A percentile compares a stretch with the other conserved stretches of the same genome.
Evolutionary conservation across 2,329 filamentous ascomycete species (phyloP).

Genomic region (Stylonectria norvegica): DNA sequence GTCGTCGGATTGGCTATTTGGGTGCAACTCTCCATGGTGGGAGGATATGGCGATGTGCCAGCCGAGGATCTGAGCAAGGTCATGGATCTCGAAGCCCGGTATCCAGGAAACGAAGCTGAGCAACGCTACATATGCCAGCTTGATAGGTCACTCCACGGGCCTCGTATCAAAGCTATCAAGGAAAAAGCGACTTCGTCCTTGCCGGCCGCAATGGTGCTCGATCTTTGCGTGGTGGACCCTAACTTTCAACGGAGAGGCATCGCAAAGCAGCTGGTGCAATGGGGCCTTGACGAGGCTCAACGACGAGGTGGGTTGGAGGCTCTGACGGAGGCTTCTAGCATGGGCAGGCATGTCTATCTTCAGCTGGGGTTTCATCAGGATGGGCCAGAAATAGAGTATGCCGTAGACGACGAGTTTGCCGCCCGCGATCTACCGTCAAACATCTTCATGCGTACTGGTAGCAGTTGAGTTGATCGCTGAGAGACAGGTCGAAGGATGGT

Average conservation of each 20-base stretch:
- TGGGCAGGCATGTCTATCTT: conserved; percentile 47
- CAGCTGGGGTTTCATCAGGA: conserved; percentile 44
- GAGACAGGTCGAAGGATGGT: too few relatives aligned
- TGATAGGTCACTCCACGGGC: conserved; percentile 41
- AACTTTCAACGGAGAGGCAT: conserved; percentile 49
- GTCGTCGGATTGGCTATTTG: conserved; percentile 56
- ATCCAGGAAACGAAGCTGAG: conserved; percentile 42
- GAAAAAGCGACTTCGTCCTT: conserved; percentile 36
- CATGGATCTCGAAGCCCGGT: conserved; percentile 34
- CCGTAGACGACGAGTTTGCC: conserved; percentile 42
- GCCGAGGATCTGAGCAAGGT: conserved; percentile 30
- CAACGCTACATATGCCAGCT: conserved; percentile 46
- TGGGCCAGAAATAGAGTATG: conserved; percentile 40
- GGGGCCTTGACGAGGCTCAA: conserved; percentile 44
- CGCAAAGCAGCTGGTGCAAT: conserved; percentile 43
- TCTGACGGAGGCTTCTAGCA: conserved; percentile 44
- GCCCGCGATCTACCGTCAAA: conserved; percentile 39
- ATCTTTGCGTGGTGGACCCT: conserved; percentile 52
- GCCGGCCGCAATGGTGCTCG: conserved; percentile 49
- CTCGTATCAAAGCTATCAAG: conserved; percentile 40
- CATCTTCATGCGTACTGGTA: conserved; percentile 44
- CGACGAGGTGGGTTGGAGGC: conserved; percentile 40
- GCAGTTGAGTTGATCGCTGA: conserved; percentile 2
- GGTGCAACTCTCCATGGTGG: conserved; percentile 48
- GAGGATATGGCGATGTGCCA: conserved; percentile 44